Evolutionary conservation across 2,329 filamentous ascomycete genomes (phyloP).

Genomic region (Clarireedia sp.): DNA sequence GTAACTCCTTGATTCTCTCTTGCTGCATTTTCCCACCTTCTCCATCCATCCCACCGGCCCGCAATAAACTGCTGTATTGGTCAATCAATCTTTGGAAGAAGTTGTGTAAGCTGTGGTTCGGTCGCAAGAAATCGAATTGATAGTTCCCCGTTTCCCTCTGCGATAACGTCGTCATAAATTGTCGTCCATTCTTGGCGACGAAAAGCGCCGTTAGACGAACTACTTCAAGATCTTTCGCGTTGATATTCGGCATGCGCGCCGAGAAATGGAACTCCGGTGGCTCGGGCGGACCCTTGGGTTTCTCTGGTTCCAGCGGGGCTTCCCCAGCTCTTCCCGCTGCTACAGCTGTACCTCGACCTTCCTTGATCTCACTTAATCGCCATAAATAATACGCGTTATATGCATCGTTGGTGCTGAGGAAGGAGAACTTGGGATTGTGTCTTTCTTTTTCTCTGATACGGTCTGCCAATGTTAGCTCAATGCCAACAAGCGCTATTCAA

Average conservation of each 20-base stretch:
- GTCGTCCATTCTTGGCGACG: slow-evolving; percentile 84
- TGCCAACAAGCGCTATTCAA: neutral
- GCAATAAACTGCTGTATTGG: slow-evolving; percentile 78
- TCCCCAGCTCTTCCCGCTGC: slow-evolving; percentile 68
- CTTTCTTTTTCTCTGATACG: slow-evolving; percentile 79
- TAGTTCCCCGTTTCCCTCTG: slow-evolving; percentile 85
- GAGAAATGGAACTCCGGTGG: slow-evolving; percentile 88
- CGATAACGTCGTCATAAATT: slow-evolving; percentile 82
- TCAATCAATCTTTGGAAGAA: slow-evolving; percentile 91
- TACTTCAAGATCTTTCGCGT: slow-evolving; percentile 77
- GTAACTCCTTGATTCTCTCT: slow-evolving; percentile 63
- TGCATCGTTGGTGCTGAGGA: slow-evolving; percentile 69
- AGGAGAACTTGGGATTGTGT: slow-evolving; percentile 84
- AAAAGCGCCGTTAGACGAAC: slow-evolving; percentile 77
- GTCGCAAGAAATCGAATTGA: slow-evolving; percentile 92
- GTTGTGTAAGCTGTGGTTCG: slow-evolving; percentile 92
- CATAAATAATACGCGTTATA: slow-evolving; percentile 88
- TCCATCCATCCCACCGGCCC: slow-evolving; percentile 58
- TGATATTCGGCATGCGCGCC: slow-evolving; percentile 94
- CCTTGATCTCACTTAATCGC: slow-evolving; percentile 78
- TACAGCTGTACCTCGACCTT: slow-evolving; percentile 72
- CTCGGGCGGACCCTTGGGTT: slow-evolving; percentile 73
- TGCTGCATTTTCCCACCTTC: slow-evolving; percentile 57
- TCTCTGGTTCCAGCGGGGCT: slow-evolving; percentile 47
- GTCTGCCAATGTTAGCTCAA: slow-evolving; percentile 39